Evolutionary conservation across 225 moss, liverwort and hornwort genomes (phyloP).

Genomic region (Anthoceros angustus): DNA sequence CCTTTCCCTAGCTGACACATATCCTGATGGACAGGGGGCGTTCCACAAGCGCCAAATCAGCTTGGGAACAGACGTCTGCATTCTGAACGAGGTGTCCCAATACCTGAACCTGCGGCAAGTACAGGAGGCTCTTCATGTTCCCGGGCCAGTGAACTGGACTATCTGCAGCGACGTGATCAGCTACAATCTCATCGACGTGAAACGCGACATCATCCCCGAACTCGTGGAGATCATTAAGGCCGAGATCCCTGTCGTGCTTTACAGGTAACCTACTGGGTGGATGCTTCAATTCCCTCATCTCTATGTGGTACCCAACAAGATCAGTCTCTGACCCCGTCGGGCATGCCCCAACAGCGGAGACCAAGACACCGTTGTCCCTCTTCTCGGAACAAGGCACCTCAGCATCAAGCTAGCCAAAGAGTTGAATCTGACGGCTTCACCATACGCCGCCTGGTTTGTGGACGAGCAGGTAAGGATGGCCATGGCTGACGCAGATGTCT

Average conservation of each 20-base stretch:
- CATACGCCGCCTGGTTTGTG: constrained; percentile 33
- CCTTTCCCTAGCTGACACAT: background rate
- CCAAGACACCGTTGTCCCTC: constrained; percentile 29
- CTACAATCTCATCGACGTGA: background rate
- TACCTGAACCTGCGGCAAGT: constrained; percentile 53
- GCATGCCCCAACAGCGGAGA: constrained; percentile 20
- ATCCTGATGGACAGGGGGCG: background rate
- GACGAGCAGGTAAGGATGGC: constrained; percentile 15
- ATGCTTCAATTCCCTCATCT: background rate
- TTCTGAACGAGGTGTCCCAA: constrained; percentile 12
- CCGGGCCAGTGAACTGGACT: background rate
- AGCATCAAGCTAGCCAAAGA: constrained; percentile 13
- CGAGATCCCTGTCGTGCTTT: constrained; percentile 17
- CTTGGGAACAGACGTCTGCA: constrained; percentile 32
- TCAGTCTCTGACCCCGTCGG: background rate
- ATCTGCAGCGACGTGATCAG: background rate
- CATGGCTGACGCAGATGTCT: background rate
- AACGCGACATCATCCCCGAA: background rate
- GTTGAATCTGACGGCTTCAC: constrained; percentile 15
- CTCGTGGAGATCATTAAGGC: constrained; percentile 12
- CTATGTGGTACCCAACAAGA: background rate
- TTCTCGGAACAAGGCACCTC: constrained; percentile 26
- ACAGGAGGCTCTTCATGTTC: constrained; percentile 46
- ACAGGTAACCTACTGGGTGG: constrained; percentile 14
- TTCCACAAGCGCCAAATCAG: constrained; percentile 18